Conservation (phyloP, 2,329 filamentous ascomycete genomes). For the Talaromyces islandicus region DNA sequence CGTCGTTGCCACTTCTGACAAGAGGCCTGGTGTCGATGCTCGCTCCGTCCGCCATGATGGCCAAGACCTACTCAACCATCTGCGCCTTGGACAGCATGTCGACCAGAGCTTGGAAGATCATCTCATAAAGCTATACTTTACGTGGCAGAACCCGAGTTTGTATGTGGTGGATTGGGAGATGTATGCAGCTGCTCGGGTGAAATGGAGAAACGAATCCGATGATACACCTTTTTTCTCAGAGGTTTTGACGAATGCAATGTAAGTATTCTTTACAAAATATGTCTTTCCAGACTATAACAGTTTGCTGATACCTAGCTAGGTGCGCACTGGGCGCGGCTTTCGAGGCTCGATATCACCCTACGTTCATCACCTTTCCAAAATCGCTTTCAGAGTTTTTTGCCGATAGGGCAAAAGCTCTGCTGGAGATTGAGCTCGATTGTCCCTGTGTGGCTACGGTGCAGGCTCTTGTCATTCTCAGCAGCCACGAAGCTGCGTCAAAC, state of each 20-base stretch:
- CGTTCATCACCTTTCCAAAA: conserved; percentile 35
- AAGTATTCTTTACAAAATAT: conserved; percentile 1
- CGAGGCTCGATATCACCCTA: conserved; percentile 39
- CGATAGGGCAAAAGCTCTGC: conserved; percentile 38
- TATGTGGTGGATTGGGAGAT: conserved; percentile 41
- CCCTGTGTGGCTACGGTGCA: conserved; percentile 46
- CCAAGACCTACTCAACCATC: conserved; percentile 36
- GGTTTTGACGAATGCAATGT: conserved; percentile 38
- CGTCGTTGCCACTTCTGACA: conserved; percentile 26
- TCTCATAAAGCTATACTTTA: conserved; percentile 41
- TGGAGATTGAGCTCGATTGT: conserved; percentile 44
- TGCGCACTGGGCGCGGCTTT: conserved; percentile 39
- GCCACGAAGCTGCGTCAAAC: conserved; percentile 38
- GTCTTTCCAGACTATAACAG: too few species aligned
- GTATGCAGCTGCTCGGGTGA: conserved; percentile 28
- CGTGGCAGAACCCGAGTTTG: conserved; percentile 44
- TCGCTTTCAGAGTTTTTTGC: conserved; percentile 33
- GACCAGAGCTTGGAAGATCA: conserved; percentile 39
- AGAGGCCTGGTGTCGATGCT: conserved; percentile 30
- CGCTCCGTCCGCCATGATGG: conserved; percentile 34
- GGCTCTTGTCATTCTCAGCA: conserved; percentile 41
- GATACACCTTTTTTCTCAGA: conserved; percentile 37
- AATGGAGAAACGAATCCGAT: conserved; percentile 32
- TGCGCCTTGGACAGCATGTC: conserved; percentile 36
- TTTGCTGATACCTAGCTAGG: conserved; percentile 17